Conservation (phyloP, 768 basidiomycete genomes). For the Pholiota microspora region DNA sequence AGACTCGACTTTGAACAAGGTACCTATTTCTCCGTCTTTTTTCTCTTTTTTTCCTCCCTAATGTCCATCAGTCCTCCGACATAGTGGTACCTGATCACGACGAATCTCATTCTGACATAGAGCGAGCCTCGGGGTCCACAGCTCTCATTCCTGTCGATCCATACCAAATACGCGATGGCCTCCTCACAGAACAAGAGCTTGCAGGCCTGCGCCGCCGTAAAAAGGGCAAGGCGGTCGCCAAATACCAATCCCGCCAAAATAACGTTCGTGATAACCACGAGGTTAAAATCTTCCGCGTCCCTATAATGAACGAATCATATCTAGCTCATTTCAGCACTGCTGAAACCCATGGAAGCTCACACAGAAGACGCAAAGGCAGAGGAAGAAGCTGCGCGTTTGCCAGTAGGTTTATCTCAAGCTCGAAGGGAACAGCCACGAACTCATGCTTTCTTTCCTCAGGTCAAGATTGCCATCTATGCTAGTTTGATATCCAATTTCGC, state of each 20-base stretch:
- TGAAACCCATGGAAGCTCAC: slow-evolving; percentile 90
- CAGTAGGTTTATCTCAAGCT: slow-evolving; percentile 41
- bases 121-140: slow-evolving; percentile 35
- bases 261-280: slow-evolving; percentile 35
- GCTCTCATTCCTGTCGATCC: slow-evolving; percentile 51
- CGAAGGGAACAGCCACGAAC: neutral
- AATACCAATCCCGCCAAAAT: slow-evolving; percentile 73
- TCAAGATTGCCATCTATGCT: slow-evolving; percentile 85
- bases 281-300: neutral
- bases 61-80: slow-evolving; percentile 38
- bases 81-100: slow-evolving; percentile 48
- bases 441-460: slow-evolving; percentile 40
- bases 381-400: slow-evolving; percentile 62
- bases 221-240: slow-evolving; percentile 61
- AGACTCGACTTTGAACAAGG: slow-evolving; percentile 22
- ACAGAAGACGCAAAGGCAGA: slow-evolving; percentile 77
- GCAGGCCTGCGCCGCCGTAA: slow-evolving; percentile 56
- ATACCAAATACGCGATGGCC: slow-evolving; percentile 58
- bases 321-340: slow-evolving; percentile 81
- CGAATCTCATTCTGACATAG: slow-evolving; percentile 42
- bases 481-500: slow-evolving; percentile 76
- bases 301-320: slow-evolving; percentile 8
- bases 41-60: slow-evolving; percentile 13
- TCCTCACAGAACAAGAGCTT: slow-evolving; percentile 64
- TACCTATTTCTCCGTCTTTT: slow-evolving; percentile 20